phyloP scores from a whole-genome alignment of 352 stramenopile genomes.

The Phytophthora melonis region DNA sequence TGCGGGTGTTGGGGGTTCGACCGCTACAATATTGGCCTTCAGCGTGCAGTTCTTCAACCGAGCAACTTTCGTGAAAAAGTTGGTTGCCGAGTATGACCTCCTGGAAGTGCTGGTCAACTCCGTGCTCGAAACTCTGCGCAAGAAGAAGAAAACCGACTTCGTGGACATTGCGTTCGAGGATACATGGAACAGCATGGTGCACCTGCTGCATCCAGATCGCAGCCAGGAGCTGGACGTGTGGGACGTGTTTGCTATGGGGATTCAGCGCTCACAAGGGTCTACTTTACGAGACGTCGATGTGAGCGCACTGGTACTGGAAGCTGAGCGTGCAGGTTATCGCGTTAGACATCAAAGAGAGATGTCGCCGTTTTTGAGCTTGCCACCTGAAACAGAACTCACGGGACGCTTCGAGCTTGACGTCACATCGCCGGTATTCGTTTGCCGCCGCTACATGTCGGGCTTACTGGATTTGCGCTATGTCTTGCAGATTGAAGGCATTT shows the following conservation, averaged over 20 bases:
- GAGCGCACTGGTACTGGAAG: slow-evolving; percentile 51
- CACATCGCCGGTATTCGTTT: slow-evolving; percentile 92
- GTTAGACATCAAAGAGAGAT: slow-evolving; percentile 48
- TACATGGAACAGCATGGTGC: slow-evolving; percentile 54
- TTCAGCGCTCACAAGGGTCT: slow-evolving; percentile 52
- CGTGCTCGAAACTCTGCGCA: slow-evolving; percentile 74
- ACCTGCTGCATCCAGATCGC: slow-evolving; percentile 47
- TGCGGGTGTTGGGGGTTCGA: slow-evolving; percentile 74
- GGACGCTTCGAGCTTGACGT: slow-evolving; percentile 80
- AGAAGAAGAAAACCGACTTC: slow-evolving; percentile 55
- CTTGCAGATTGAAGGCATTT: slow-evolving; percentile 97
- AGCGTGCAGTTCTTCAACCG: slow-evolving; percentile 99
- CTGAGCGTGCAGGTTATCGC: slow-evolving; percentile 43
- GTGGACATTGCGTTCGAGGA: slow-evolving; percentile 59
- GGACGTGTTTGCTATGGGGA: slow-evolving; percentile 75
- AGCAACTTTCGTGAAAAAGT: slow-evolving; percentile 94
- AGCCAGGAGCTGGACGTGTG: slow-evolving; percentile 57
- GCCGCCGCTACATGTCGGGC: slow-evolving; percentile 95
- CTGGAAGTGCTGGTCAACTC: slow-evolving; percentile 78
- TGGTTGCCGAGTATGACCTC: slow-evolving; percentile 79
- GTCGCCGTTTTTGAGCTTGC: slow-evolving; percentile 66
- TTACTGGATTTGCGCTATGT: slow-evolving; percentile 98
- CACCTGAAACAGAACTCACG: slow-evolving; percentile 64
- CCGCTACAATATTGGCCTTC: slow-evolving; percentile 93
- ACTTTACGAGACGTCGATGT: slow-evolving; percentile 66